Evolutionary conservation across 2,329 filamentous ascomycete species (phyloP).

Genomic region (Colletotrichum sp.): DNA sequence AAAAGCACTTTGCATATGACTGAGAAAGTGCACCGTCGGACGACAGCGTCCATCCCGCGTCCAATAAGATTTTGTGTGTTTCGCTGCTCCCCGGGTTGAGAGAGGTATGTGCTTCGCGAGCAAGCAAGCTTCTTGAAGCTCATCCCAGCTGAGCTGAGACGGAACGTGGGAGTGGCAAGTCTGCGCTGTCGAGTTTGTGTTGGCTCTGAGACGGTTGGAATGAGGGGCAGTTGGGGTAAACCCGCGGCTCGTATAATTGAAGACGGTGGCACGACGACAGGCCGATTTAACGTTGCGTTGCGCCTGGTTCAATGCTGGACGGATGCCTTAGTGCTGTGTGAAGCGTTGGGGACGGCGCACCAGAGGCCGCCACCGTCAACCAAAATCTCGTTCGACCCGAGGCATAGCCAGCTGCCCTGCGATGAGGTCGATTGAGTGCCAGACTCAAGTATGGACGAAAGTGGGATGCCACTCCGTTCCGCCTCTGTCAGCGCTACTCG

Average conservation of each 20-base stretch:
- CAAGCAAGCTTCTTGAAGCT: neutral
- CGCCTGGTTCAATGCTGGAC: neutral
- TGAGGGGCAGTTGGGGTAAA: neutral
- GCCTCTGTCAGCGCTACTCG: constrained; percentile 4
- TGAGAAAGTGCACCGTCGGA: neutral
- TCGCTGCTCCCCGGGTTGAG: neutral
- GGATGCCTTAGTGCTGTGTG: neutral
- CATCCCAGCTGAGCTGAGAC: neutral
- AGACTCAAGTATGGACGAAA: neutral
- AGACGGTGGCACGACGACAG: neutral
- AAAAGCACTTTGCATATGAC: neutral
- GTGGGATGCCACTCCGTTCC: neutral
- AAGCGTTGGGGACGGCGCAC: neutral
- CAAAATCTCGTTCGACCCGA: neutral
- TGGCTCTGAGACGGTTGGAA: neutral
- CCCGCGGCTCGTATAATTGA: neutral
- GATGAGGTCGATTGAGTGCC: neutral
- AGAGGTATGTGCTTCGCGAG: neutral
- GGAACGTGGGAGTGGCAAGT: neutral
- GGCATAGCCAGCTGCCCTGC: neutral
- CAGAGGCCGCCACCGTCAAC: neutral
- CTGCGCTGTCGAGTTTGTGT: neutral
- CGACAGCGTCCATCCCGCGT: neutral
- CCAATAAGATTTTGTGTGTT: neutral
- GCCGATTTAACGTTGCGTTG: neutral